Evolutionary conservation across 2,329 filamentous ascomycete species (phyloP), one percentile per base, ranked within the genome.

Genomic region (Aspergillus viridinutans): DNA sequence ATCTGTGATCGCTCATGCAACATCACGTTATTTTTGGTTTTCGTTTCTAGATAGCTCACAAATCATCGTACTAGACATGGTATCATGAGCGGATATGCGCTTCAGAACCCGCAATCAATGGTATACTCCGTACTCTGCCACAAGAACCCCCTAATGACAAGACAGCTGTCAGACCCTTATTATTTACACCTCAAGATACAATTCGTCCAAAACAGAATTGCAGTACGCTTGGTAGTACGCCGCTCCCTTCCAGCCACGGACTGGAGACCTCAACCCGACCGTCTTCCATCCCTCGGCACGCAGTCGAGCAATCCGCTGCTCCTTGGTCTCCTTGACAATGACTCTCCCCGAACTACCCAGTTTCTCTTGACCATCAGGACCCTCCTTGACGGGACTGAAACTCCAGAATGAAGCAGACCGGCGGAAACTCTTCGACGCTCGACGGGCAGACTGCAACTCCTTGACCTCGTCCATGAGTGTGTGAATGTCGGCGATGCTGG

Each of bases 351-450:
- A 48, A 23, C 12, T 10, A 4, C 55, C 53, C 1, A 45, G 17
- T 3, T 58, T 42, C 8, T 54, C 42, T 21, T 57, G 52, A 8
- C 55, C 43, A 17, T 62, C 55, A 4, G 55, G 35, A 17, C 61
- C 56, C 2, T 55, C 29, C 48, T 67, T 61, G 6, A 69, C 52
- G 3, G 69, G 68, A 21, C 63, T 68, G 45, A 77, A 76, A 21
- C 66, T 75, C 74, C 75, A 77, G 55, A 75, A 76, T 0, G 74
- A 76, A 1, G 64, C 64, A 5, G 69, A 66, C 2, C 71, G 72
- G 5, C 63, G 62, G 52, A 69, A 58, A 17, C 52, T 63, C 51
- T 64, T 69, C 2, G 66, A 66, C 29, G 59, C 52, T 55, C 65
- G 53, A 28, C 65, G 66, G 47, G 65, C 38, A 21, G 63, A 56